Conservation (phyloP, 2,329 filamentous ascomycete genomes). For the Fusarium lateritium region DNA sequence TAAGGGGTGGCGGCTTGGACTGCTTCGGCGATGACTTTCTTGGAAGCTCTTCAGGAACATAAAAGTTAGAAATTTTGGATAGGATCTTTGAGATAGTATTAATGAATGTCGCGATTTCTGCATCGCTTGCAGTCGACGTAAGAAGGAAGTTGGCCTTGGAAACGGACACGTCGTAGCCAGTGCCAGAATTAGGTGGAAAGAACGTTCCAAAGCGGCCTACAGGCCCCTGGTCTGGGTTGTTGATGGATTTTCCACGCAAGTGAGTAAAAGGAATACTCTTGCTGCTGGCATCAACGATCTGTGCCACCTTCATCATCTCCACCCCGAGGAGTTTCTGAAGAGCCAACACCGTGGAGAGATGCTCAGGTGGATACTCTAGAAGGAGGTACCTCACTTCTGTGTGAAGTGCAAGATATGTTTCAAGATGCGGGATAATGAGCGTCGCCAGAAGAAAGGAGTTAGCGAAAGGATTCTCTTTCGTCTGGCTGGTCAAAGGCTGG, state of each 20-base stretch:
- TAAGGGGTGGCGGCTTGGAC: conserved; percentile 49
- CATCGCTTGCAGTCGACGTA: conserved; percentile 66
- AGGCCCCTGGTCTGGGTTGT: conserved; percentile 45
- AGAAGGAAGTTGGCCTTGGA: conserved; percentile 71
- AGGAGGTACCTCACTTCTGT: conserved; percentile 69
- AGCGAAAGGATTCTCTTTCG: conserved; percentile 67
- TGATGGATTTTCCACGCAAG: conserved; percentile 55
- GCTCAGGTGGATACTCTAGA: conserved; percentile 70
- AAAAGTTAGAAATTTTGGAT: conserved; percentile 56
- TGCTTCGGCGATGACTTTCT: conserved; percentile 42
- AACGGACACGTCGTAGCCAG: conserved; percentile 55
- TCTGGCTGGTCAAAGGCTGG: conserved; percentile 65
- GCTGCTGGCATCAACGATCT: conserved; percentile 65
- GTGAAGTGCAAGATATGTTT: conserved; percentile 70
- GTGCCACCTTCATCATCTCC: conserved; percentile 71
- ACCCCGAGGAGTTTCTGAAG: conserved; percentile 70
- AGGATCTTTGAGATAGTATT: conserved; percentile 65
- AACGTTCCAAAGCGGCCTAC: conserved; percentile 39
- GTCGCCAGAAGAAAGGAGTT: conserved; percentile 69
- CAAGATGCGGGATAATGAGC: conserved; percentile 72
- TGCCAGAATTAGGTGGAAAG: conserved; percentile 44
- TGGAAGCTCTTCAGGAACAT: conserved; percentile 57
- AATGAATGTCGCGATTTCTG: conserved; percentile 69
- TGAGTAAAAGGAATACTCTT: conserved; percentile 58
- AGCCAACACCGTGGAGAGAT: conserved; percentile 70